Evolutionary conservation across 2,329 filamentous ascomycete species (phyloP).

Genomic region (Penicillium psychrosexuale): DNA sequence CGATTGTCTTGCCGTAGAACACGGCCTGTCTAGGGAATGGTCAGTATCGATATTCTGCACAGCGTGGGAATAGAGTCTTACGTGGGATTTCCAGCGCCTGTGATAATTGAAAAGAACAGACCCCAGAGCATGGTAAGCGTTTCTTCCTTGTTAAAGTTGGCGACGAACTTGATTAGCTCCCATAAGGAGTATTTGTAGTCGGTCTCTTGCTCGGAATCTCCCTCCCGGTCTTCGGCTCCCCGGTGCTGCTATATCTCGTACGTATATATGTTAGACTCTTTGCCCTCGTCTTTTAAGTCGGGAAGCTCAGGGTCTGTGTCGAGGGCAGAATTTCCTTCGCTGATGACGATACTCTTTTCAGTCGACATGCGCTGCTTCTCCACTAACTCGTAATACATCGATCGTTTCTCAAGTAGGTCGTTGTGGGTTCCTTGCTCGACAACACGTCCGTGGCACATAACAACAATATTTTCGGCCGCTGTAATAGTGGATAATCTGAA

Average conservation of each 20-base stretch:
- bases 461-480: neutral
- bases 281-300: neutral
- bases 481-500: neutral
- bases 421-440: neutral
- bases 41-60: neutral
- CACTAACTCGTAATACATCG: neutral
- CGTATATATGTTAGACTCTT: neutral
- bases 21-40: slow-evolving; percentile 66
- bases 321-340: slow-evolving; percentile 14
- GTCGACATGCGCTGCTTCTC: neutral
- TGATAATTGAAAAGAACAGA: slow-evolving; percentile 1
- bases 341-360: slow-evolving; percentile 23
- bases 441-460: neutral
- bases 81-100: slow-evolving; percentile 1
- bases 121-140: slow-evolving; percentile 42
- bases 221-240: slow-evolving; percentile 25
- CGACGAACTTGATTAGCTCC: slow-evolving; percentile 8
- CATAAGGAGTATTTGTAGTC: slow-evolving; percentile 61
- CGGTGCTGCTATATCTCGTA: neutral
- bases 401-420: neutral
- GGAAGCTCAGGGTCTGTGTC: accelerated
- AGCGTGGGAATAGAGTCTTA: slow-evolving; percentile 69
- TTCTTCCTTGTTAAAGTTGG: slow-evolving; percentile 7
- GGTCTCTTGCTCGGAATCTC: slow-evolving; percentile 31
- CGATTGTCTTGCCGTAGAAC: slow-evolving; percentile 62